Base-by-base conservation (phyloP, 768 basidiomycete species). In the Amanita exitialis region DNA sequence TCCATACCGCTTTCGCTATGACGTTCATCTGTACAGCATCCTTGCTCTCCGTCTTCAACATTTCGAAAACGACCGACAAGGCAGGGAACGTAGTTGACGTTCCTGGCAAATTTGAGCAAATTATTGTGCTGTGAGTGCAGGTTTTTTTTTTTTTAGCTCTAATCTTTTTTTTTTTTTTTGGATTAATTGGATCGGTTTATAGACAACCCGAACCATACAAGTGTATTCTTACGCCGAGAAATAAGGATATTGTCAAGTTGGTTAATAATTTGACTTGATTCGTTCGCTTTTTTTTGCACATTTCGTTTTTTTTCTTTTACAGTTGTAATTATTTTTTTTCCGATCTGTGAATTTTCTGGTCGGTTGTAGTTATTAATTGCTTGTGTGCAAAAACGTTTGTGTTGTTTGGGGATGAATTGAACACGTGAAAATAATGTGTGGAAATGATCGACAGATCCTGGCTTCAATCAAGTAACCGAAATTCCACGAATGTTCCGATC, bases 51-150 rank as follows among this genome's bases (percentile, higher is more conserved):
- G 34, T 25, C 13, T 52, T 52, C 25, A 30, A 52, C 20, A 15
- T 52, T 34, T 15, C 43, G 9, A 52, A 52, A 38, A 28, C 51
- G 0, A 37, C 37, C 15, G 51, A 52, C 35, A 46, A 38, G n/a
- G 23, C 45, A 0, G 51, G 51, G n/a, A 50, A 43, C 12, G 25
- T 18, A 6, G 35, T 50, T 32, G 49, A 50, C 13, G 35, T 38
- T 21, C 27, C 39, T 18, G 39, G 39, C 1, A 43, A 50, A 15
- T 43, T 16, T 32, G 38, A 32, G 6, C 41, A 42, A 4, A 42
- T 42, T 25, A 43, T 43, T 42, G 49, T 43, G 10, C 28, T 36
- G 49, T 49, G 20, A 37, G 49, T 50, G 30, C 12, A 3, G 30
- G 2, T 18, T 6, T 6, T 6, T 5, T 3, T 18, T 6, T 6